Evolutionary conservation across 2,329 filamentous ascomycete genomes (phyloP), one percentile per base, ranked within the genome.

Genomic region (Trichoderma guizhouense): DNA sequence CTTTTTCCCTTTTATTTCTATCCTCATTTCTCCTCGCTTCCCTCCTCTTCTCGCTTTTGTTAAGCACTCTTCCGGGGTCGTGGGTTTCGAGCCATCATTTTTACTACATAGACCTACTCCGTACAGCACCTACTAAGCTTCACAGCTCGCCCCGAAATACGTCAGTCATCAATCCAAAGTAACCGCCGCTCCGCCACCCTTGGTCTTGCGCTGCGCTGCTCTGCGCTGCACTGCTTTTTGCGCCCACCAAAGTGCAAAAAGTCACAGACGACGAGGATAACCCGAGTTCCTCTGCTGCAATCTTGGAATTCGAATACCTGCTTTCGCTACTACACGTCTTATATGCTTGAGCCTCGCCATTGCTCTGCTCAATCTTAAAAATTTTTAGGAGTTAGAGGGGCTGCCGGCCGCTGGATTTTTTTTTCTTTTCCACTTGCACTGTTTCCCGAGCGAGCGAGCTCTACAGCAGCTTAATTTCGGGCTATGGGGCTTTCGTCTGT

Each of bases 401-500:
- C 57, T n/a, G 30, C 39, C 39, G 30, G 55, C 66, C 67, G 34
- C 26, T 69, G 66, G 28, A 36, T 34, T 61, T 36, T 51, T 69
- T 62, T 62, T 12, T n/a, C 18, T 53, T 43, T 43, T 43, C 39
- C 39, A 43, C 26, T 5, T 26, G 26, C 26, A 26, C 39, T 51
- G 30, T 58, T 43, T 62, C 39, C 36, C 15, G 18, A 64, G 12
- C 62, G 57, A 64, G 61, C 32, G 21, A 69, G 39, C 67, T 62
- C n/a, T 62, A 32, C 58, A 69, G 67, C 15, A 53, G 28, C 66
- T 57, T 43, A 43, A 43, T 47, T 60, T 69, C 28, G 57, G 53
- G 67, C 57, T 21, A 69, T 72, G 70, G 64, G 72, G 51, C 72
- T 73, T 30, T 64, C 72, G 11, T 72, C 71, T 9, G 71, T 72